phyloP scores from a whole-genome alignment of 2,329 filamentous ascomycete genomes.

The Fusarium albosuccineum region DNA sequence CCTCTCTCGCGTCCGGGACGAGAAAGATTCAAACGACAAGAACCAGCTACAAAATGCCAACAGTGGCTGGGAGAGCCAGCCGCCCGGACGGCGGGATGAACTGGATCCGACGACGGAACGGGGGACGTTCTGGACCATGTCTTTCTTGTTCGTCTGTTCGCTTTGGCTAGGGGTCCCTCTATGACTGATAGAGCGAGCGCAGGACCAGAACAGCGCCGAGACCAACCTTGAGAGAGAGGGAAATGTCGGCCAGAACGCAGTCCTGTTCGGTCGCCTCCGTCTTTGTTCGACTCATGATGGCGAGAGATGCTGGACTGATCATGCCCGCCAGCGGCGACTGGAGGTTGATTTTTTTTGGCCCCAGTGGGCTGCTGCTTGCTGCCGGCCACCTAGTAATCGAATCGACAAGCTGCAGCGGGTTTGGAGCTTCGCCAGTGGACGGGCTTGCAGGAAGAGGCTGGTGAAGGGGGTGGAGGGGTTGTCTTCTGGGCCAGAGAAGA shows the following conservation, averaged over 20 bases:
- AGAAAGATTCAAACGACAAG: conserved; percentile 1
- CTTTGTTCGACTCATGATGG: conserved; percentile 22
- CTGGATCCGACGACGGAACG: conserved; percentile 20
- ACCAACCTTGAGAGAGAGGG: neutral
- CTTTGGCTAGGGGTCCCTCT: neutral
- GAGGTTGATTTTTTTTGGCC: conserved; percentile 9
- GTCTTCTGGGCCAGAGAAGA: neutral
- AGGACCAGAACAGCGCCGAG: neutral
- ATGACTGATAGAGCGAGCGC: neutral
- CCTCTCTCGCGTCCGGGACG: conserved; percentile 6
- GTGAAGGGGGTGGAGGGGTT: conserved; percentile 14
- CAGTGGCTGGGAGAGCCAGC: conserved; percentile 30
- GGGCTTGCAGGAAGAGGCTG: conserved; percentile 11
- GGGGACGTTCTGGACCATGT: conserved; percentile 14
- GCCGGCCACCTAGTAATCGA: neutral
- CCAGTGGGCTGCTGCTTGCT: conserved; percentile 8
- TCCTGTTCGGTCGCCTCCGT: conserved; percentile 19
- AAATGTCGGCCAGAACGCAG: neutral
- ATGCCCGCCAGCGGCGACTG: conserved; percentile 15
- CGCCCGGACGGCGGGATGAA: conserved; percentile 24
- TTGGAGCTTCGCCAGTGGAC: conserved; percentile 12
- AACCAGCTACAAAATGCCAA: neutral
- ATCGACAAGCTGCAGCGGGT: conserved; percentile 17
- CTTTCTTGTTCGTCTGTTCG: neutral
- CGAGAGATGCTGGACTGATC: conserved; percentile 22